Conservation (phyloP, 2,329 filamentous ascomycete species). For the Claviceps arundinis region DNA sequence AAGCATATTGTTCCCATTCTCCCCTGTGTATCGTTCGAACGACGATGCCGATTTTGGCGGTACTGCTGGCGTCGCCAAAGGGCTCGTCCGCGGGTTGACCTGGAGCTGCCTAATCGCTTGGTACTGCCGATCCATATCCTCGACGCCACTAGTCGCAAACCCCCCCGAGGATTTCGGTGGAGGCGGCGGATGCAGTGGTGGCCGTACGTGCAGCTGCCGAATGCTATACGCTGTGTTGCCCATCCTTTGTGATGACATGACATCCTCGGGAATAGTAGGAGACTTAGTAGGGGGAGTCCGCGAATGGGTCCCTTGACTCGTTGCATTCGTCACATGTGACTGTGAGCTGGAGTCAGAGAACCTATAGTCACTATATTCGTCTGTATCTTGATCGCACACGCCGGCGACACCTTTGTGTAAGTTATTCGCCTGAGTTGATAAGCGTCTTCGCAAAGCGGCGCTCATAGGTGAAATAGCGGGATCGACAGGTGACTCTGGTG, state of each 20-base stretch:
- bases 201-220: slow-evolving; percentile 6
- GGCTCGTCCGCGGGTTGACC: not conserved
- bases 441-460: not conserved
- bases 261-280: slow-evolving; percentile 9
- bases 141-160: not conserved
- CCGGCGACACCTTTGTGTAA: slow-evolving; percentile 2
- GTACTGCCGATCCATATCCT: slow-evolving; percentile 7
- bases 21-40: not conserved
- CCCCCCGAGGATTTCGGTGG: not conserved
- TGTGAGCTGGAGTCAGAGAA: slow-evolving; percentile 9
- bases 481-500: slow-evolving; percentile 9
- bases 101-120: not conserved
- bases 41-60: not conserved
- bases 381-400: slow-evolving; percentile 4
- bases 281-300: slow-evolving; percentile 5
- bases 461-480: slow-evolving; percentile 7
- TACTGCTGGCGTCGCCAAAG: not conserved
- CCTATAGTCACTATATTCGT: slow-evolving; percentile 6
- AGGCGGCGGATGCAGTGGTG: not conserved
- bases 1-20: not conserved
- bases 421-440: not conserved
- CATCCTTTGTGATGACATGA: not conserved
- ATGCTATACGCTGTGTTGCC: not conserved
- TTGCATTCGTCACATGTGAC: slow-evolving; percentile 7
- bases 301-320: slow-evolving; percentile 4